Conservation (phyloP, 768 basidiomycete species). For the Suillus variegatus region DNA sequence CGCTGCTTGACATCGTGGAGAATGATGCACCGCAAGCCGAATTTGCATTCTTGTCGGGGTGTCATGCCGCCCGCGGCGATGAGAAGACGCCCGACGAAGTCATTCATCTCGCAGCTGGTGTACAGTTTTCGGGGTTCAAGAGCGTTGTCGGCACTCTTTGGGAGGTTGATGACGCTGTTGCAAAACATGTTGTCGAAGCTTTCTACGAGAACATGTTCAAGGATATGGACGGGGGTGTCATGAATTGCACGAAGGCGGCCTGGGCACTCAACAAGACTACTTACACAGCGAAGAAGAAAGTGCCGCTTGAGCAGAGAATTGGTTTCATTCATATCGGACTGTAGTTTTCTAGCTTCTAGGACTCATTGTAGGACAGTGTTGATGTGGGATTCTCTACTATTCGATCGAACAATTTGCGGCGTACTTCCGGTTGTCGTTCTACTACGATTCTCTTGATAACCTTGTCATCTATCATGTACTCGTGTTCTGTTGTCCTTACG, state of each 20-base stretch:
- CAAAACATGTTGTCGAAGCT: constrained; percentile 5
- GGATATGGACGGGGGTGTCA: not conserved
- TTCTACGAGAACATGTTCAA: constrained; percentile 16
- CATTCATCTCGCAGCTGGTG: constrained; percentile 27
- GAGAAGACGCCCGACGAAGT: constrained; percentile 17
- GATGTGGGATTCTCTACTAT: not conserved
- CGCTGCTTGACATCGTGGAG: constrained; percentile 14
- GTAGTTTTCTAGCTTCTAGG: not conserved
- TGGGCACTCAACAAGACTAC: constrained; percentile 11
- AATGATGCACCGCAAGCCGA: constrained; percentile 7
- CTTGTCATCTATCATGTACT: not conserved
- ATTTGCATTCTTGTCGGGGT: constrained; percentile 24
- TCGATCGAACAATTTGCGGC: not conserved
- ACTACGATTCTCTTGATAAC: not conserved
- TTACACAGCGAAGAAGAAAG: not conserved
- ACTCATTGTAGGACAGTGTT: not conserved
- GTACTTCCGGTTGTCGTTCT: not conserved
- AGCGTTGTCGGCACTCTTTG: constrained; percentile 29
- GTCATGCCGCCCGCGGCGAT: constrained; percentile 25
- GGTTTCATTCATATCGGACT: constrained; percentile 17
- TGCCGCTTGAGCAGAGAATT: constrained; percentile 15
- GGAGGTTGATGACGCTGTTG: constrained; percentile 16
- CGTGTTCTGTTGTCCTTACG: not conserved
- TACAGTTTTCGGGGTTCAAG: constrained; percentile 25
- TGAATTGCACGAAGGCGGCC: constrained; percentile 13